Evolutionary conservation across 2,329 filamentous ascomycete species (phyloP).

Genomic region (Cladophialophora chaetospira): DNA sequence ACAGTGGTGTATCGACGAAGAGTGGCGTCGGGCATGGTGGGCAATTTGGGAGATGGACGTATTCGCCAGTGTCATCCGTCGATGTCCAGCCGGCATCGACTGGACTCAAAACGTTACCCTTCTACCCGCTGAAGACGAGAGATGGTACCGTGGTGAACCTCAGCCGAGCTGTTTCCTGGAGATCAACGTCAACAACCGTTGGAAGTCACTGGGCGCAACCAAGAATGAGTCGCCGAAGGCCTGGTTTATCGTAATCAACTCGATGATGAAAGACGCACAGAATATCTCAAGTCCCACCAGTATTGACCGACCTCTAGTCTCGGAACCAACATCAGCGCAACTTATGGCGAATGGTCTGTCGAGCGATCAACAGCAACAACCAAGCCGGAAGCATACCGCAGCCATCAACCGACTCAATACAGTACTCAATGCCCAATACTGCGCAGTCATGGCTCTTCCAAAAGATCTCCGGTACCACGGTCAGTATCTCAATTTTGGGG

Average conservation of each 20-base stretch:
- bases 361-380: background rate
- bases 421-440: conserved; percentile 27
- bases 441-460: conserved; percentile 36
- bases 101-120: conserved; percentile 41
- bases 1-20: conserved; percentile 38
- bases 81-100: conserved; percentile 42
- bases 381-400: conserved; percentile 10
- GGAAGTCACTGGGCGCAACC: conserved; percentile 37
- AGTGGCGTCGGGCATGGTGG: conserved; percentile 46
- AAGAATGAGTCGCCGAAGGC: conserved; percentile 41
- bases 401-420: conserved; percentile 35
- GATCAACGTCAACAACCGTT: conserved; percentile 36
- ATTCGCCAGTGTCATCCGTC: conserved; percentile 45
- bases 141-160: conserved; percentile 37
- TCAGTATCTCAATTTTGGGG: conserved; percentile 39
- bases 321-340: conserved; percentile 7
- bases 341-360: background rate
- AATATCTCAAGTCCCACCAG: conserved; percentile 37
- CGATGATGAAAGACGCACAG: conserved; percentile 44
- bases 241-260: conserved; percentile 46
- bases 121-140: conserved; percentile 41
- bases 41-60: conserved; percentile 49
- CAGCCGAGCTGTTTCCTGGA: conserved; percentile 37
- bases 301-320: conserved; percentile 19
- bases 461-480: conserved; percentile 35